A percentile compares a stretch with the other conserved stretches of the same genome.
phyloP scores from a whole-genome alignment of 2,329 filamentous ascomycete genomes.

The Sporothrix humicola region DNA sequence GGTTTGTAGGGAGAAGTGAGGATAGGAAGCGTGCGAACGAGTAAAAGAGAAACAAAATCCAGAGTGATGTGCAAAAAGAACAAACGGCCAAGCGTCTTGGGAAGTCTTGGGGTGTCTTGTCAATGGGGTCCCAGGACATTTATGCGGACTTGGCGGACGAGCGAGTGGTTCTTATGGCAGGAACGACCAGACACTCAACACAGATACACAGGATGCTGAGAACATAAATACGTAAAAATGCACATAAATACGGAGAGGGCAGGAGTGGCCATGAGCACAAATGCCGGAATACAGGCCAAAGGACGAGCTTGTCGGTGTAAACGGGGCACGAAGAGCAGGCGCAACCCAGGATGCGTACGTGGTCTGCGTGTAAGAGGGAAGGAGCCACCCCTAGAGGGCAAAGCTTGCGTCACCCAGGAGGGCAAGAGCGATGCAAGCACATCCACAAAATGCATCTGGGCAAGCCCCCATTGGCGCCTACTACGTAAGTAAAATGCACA shows the following conservation, averaged over 20 bases:
- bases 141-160: slow-evolving; percentile 30
- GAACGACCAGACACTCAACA: background rate
- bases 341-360: slow-evolving; percentile 1
- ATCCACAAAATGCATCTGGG: background rate
- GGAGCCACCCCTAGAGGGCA: background rate
- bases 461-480: background rate
- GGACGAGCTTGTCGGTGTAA: background rate
- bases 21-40: background rate
- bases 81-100: slow-evolving; percentile 34
- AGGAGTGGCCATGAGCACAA: background rate
- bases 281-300: background rate
- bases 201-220: background rate
- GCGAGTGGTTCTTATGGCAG: slow-evolving; percentile 18
- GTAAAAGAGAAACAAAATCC: slow-evolving; percentile 18
- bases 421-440: slow-evolving; percentile 10
- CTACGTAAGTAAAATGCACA: background rate
- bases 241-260: background rate
- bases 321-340: slow-evolving; percentile 9
- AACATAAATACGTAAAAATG: background rate
- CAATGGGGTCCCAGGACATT: slow-evolving; percentile 26
- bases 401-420: slow-evolving; percentile 33
- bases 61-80: slow-evolving; percentile 24
- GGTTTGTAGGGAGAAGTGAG: slow-evolving; percentile 1
- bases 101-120: slow-evolving; percentile 29
- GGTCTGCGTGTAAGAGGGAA: slow-evolving; percentile 26